Conservation (phyloP, 306 rosid genomes). For the Gastrolobium villosum region DNA sequence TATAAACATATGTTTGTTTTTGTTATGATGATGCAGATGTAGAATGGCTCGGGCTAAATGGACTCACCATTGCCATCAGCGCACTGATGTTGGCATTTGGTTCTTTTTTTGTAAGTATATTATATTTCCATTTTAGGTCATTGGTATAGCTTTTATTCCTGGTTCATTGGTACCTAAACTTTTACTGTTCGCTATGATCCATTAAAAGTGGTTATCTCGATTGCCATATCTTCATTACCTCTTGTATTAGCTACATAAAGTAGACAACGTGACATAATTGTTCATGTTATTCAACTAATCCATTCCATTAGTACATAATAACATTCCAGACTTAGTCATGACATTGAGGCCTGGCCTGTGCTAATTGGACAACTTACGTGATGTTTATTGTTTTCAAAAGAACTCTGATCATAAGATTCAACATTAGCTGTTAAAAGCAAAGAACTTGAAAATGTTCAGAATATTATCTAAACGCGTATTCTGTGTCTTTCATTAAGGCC, state of each 20-base stretch:
- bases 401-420: not conserved
- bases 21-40: constrained; percentile 62
- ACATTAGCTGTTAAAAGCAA: not conserved
- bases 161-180: constrained; percentile 1
- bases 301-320: constrained; percentile 17
- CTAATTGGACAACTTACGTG: constrained; percentile 14
- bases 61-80: constrained; percentile 49
- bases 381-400: constrained; percentile 14
- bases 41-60: constrained; percentile 79
- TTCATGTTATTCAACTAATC: not conserved
- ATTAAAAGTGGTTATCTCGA: not conserved
- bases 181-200: constrained; percentile 10
- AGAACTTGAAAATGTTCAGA: constrained; percentile 17
- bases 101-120: constrained; percentile 79
- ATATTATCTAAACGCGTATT: not conserved
- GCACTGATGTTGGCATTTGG: constrained; percentile 66
- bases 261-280: constrained; percentile 3
- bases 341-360: constrained; percentile 26
- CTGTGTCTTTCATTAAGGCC: not conserved
- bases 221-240: constrained; percentile 15
- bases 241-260: constrained; percentile 22
- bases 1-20: constrained; percentile 15
- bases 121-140: not conserved
- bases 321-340: not conserved
- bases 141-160: constrained; percentile 23